These are phyloP conservation scores for Nymphaea colorata DNA, from an alignment of 164 flowering plant species.

Conservation along the genomic window DNA sequence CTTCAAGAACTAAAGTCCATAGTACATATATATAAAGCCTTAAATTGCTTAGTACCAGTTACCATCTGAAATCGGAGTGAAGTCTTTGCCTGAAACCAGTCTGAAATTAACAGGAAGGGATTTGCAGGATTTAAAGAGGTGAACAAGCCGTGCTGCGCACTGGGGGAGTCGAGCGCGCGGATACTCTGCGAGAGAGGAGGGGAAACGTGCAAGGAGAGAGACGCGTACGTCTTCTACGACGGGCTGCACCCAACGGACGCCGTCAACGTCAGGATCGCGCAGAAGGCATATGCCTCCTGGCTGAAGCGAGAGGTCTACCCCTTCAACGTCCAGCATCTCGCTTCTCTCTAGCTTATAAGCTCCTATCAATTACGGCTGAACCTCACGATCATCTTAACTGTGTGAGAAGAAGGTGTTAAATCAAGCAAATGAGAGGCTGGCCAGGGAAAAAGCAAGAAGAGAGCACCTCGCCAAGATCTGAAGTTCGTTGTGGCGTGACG, in stretches of 20 bases:
- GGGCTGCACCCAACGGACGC: constrained; percentile 69
- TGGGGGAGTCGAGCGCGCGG: constrained; percentile 2
- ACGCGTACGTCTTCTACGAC: constrained; percentile 40
- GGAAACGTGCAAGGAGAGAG: constrained; percentile 23
- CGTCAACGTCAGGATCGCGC: constrained; percentile 32
- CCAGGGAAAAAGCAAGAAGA: too few relatives aligned
- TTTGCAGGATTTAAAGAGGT: constrained; percentile 38
- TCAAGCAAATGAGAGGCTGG: too few relatives aligned
- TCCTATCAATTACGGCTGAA: neutral
- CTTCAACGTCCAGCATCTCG: constrained; percentile 19
- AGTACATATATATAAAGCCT: too few relatives aligned
- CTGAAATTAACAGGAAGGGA: too few relatives aligned
- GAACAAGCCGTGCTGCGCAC: constrained; percentile 38
- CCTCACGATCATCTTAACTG: too few relatives aligned
- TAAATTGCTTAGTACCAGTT: too few relatives aligned
- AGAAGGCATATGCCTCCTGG: constrained; percentile 34
- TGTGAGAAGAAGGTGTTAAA: too few relatives aligned
- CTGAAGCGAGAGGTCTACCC: constrained; percentile 39
- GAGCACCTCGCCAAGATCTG: too few relatives aligned
- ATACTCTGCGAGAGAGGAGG: constrained; percentile 34
- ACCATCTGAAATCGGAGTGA: too few relatives aligned
- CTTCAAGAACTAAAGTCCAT: too few relatives aligned
- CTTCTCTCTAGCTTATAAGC: neutral
- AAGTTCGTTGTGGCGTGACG: too few relatives aligned
- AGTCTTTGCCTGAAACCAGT: too few relatives aligned